Conservation (phyloP, 2,329 filamentous ascomycete genomes). For the Fusarium drepaniforme region DNA sequence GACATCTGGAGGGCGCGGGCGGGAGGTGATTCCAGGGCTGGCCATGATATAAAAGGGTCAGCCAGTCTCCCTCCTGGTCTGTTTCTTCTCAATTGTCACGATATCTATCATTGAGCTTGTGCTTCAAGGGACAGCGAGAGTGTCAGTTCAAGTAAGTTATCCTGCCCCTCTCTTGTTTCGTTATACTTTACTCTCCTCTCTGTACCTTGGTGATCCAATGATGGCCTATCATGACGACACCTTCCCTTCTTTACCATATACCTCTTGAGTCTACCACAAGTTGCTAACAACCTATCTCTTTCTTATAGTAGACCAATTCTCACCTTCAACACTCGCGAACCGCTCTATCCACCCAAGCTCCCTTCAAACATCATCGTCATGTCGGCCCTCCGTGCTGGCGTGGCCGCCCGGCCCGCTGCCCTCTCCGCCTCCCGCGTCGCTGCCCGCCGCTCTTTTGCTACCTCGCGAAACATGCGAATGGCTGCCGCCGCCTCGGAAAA, state of each 20-base stretch:
- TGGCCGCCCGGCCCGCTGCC: conserved; percentile 38
- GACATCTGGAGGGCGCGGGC: not conserved
- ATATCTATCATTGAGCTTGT: not conserved
- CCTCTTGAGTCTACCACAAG: not conserved
- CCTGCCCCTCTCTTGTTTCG: not conserved
- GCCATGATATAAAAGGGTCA: conserved; percentile 30
- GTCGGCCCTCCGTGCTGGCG: conserved; percentile 47
- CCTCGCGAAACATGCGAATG: conserved; percentile 39
- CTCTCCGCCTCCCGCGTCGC: conserved; percentile 27
- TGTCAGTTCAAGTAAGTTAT: conserved; percentile 26
- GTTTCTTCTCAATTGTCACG: conserved; percentile 4
- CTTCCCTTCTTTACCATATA: not conserved
- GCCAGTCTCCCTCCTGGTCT: conserved; percentile 8
- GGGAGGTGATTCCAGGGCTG: conserved; percentile 17
- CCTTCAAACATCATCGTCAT: conserved; percentile 35
- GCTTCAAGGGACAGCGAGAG: not conserved
- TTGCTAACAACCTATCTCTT: not conserved
- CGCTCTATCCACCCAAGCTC: not conserved
- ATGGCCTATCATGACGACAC: conserved; percentile 31
- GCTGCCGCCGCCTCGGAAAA: conserved; percentile 49
- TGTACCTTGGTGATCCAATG: conserved; percentile 4
- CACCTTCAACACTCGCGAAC: not conserved
- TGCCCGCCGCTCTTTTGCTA: conserved; percentile 41
- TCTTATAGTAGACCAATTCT: conserved; percentile 6
- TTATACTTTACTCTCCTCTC: not conserved